A percentile compares a stretch with the other conserved stretches of the same genome.
Evolutionary conservation across 1,284 basidiomycete genomes (phyloP).

Genomic region (Ceratobasidium sp.): DNA sequence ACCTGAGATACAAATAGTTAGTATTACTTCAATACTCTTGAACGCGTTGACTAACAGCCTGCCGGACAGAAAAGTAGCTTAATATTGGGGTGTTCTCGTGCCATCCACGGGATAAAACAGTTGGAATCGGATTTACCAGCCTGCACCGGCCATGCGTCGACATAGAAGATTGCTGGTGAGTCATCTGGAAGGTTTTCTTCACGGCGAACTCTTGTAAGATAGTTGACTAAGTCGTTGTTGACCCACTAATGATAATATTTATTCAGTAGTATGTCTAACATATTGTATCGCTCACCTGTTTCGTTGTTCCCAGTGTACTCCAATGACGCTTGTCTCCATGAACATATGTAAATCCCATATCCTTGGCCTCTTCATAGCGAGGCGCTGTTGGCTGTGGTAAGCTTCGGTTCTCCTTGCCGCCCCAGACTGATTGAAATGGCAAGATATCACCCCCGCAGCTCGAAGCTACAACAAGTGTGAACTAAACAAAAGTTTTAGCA

Average conservation of each 20-base stretch:
- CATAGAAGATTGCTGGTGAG: neutral
- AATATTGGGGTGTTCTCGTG: neutral
- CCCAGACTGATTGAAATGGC: constrained; percentile 29
- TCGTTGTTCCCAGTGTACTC: constrained; percentile 10
- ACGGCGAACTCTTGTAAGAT: neutral
- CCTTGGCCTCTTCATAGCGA: neutral
- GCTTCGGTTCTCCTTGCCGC: neutral
- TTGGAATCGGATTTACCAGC: neutral
- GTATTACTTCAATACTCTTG: neutral
- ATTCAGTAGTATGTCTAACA: neutral
- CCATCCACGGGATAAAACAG: constrained; percentile 13
- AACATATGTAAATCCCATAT: neutral
- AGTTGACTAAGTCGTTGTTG: neutral
- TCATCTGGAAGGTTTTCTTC: neutral
- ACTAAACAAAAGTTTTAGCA: neutral
- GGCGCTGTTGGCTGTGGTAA: neutral
- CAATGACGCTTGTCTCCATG: constrained; percentile 25
- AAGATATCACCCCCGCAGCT: constrained; percentile 16
- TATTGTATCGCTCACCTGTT: neutral
- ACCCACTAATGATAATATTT: neutral
- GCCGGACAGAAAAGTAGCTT: neutral
- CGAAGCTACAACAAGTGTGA: constrained; percentile 6
- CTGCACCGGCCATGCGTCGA: constrained; percentile 2
- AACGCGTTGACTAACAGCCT: neutral
- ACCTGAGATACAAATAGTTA: neutral